A percentile compares a stretch with the other conserved stretches of the same genome.
Evolutionary conservation across 2,329 filamentous ascomycete species (phyloP).

Genomic region (Rhinocladiella mackenziei): DNA sequence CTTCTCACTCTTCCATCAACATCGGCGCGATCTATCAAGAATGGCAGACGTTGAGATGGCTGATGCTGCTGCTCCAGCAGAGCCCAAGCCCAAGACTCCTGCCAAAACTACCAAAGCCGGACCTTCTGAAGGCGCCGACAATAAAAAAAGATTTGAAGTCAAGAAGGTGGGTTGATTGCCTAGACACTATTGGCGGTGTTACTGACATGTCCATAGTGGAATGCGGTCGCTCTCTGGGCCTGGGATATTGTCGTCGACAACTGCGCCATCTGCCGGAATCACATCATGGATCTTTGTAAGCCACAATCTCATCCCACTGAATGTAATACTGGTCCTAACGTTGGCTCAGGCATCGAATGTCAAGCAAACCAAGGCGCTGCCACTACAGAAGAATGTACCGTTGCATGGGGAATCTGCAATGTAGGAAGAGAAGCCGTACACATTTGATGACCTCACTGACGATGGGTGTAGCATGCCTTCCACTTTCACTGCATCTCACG

Average conservation of each 20-base stretch:
- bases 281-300: constrained; percentile 98
- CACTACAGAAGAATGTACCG: constrained; percentile 95
- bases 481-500: constrained; percentile 99
- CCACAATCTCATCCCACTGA: constrained; percentile 17
- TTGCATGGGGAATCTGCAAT: constrained; percentile 99
- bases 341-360: constrained; percentile 76
- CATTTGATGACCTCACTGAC: constrained; percentile 10
- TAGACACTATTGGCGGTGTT: constrained; percentile 5
- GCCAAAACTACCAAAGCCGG: constrained; percentile 56
- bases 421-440: constrained; percentile 52
- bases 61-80: constrained; percentile 62
- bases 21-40: too few relatives aligned
- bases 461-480: constrained; percentile 75
- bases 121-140: constrained; percentile 52
- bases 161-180: constrained; percentile 70
- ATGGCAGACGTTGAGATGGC: constrained; percentile 99
- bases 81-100: constrained; percentile 52
- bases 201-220: constrained; percentile 66
- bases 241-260: constrained; percentile 99
- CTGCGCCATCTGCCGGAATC: constrained; percentile 97
- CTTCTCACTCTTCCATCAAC: too few relatives aligned
- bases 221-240: constrained; percentile 94
- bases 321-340: constrained; percentile 7
- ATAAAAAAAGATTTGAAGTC: constrained; percentile 95
- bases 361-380: constrained; percentile 98